Evolutionary conservation across 73 alveolate genomes (phyloP), one percentile per base, ranked within the genome.

Genomic region (Tetrahymena borealis): DNA sequence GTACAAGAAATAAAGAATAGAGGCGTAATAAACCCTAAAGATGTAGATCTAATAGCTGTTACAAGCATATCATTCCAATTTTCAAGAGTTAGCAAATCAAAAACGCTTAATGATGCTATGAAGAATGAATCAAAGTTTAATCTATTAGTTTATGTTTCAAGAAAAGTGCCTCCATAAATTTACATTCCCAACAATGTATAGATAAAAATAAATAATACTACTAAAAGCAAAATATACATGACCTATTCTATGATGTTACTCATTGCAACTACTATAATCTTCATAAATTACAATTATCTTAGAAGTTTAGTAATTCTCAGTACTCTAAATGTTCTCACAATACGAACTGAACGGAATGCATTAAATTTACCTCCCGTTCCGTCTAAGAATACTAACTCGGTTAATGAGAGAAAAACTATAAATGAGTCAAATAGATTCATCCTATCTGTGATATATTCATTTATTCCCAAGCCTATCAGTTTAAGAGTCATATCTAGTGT

Each of bases 141-240:
- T 94, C 98, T 78, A 77, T 96, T 95, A 38, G 90, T 85, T 90
- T 24, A 94, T 90, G 28, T 60, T 60, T 2, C 28, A 60, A 60
- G 38, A 24, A 92, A 94, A 41, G 96, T 94, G n/a, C 99, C 99
- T 92, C 99, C 99, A 93, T 95, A 97, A 32, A 98, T 85, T 78
- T 98, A 96, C 99, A 98, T 98, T 79, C 99, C 99, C 85, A 98
- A 92, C 39, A 98, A 93, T 78, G 98, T 97, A 90, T 94, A 98
- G 31, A 98, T 98, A 94, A 98, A 97, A 36, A 98, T 94, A 94
- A 98, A 97, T 92, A 98, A 96, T 39, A 98, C 79, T n/a, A 98
- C 96, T 39, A 98, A 96, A 32, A 96, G 40, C 35, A 97, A 94
- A 39, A 98, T 92, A 94, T 98, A 97, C 40, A 97, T 91, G 39